Base-by-base conservation (phyloP, 2,329 filamentous ascomycete species). In the Fusarium multiceps region DNA sequence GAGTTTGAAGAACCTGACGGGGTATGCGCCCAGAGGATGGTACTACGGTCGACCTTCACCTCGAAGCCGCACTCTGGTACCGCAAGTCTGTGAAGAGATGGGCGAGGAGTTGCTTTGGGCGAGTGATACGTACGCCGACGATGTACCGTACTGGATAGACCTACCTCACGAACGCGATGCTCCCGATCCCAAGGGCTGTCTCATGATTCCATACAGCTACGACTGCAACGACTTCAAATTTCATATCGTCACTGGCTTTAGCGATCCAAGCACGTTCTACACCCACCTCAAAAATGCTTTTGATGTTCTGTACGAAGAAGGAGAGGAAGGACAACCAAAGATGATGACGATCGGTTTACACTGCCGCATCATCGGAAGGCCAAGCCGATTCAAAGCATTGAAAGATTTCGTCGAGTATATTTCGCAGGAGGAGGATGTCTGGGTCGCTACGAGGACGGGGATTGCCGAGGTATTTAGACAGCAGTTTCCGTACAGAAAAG, bases 161-260 rank as follows among this genome's bases (percentile, higher is more conserved):
- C 47, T 63, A 2, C 47, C 59, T 7, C 41, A 18, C 1, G 56
- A 62, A 21, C 21, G 47, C 8, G n/a, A 63, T 4, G 13, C 21
- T 2, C 11, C 12, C 1, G 23, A 55, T 3, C 18, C 59, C 0
- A 62, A 62, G 5, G 59, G 56, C 0, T 63, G 56, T 47, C 55
- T 63, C 0, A 63, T 63, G 59, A 50, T 63, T 6, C 57, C 57
- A 2, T 48, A 63, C 13, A 63, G 57, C 28, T 63, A 62, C 21
- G 57, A 62, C 16, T 62, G 59, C 10, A 62, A 62, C 11, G 59
- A 63, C 5, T 63, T 63, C 8, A 63, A 55, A 11, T 62, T 63
- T 2, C 34, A 62, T 4, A 50, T 46, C 1, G 9, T 20, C 6
- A 62, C 59, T 11, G 57, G 59, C 1, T 55, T 63, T 9, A 43